Evolutionary conservation across 352 stramenopile genomes (phyloP), one percentile per base, ranked within the genome.

Genomic region (Pythium aquatile): DNA sequence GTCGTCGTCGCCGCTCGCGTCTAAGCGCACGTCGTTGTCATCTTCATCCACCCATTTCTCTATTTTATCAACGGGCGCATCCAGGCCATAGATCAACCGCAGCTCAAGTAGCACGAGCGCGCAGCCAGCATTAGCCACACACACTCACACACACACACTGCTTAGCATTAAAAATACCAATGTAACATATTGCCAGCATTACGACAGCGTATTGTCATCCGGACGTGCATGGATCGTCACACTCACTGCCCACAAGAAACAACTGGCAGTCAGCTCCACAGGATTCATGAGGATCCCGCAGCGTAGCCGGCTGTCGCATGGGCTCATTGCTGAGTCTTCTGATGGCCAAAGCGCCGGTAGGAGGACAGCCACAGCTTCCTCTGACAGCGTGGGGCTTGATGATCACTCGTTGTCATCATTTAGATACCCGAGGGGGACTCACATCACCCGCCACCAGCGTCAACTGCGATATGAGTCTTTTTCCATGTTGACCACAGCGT

Each of bases 1-100:
- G 58, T 76, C 20, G 60, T 54, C 2, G 54, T 73, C 54, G 47
- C 33, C 7, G 51, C 61, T 20, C 54, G 66, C 17, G 28, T 70
- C 14, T 70, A 56, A 57, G 54, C 16, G 5, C 13, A 3, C 30
- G 30, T 32, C 17, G 16, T 16, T 32, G 28, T 29, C 8, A 6
- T 7, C 39, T 24, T 47, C 17, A 7, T 24, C 39, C 13, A 24
- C 16, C 17, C 39, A 8, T 5, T 24, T 16, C 6, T 47, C 39
- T 47, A 47, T 47, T 47, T 47, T 47, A 47, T 47, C 39, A 47
- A 47, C 9, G 11, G 39, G 14, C 39, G 39, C 39, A 13, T 47
- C 24, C 20, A 24, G 20, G 39, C 39, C 39, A 47, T 47, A 47
- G 39, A 47, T 47, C 39, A 7, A 3, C 39, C 13, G 39, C 39